Evolutionary conservation across 805 yeast species (phyloP), one percentile per base, ranked within the genome.

Genomic region (Saccharomycopsis babjevae): DNA sequence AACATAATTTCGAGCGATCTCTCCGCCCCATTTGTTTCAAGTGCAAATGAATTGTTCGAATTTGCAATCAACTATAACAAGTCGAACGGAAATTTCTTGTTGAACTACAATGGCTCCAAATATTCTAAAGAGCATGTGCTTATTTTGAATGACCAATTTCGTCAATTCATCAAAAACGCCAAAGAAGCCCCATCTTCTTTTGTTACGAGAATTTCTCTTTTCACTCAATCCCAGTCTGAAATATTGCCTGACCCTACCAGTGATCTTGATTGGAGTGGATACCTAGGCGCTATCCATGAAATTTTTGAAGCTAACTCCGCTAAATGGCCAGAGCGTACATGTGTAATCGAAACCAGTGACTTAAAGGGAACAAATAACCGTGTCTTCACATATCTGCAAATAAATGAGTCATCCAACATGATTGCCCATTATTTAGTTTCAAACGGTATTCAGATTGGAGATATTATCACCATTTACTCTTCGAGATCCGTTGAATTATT

Each of bases 391-490:
- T 94, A 94, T 72, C 78, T 77, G 68, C 97, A 93, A 71, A 93
- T 94, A 68, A 85, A 94, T 72, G 88, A 89, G 72, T 93, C 97
- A 1, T 90, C 97, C 15, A 94, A 96, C 69, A 80, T 91, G 34
- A 92, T 94, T 18, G 98, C 97, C 40, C 93, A 94, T 74, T 88
- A 89, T 69, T 79, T 94, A 68, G 85, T 89, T 61, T 75, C 80
- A 30, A 83, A 86, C 5, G 98, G 98, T 15, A 86, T 94, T 68
- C 77, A 82, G 65, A 79, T 88, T 69, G 99, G 98, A 61, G 98
- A 94, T 72, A 90, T 94, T 18, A 98, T 94, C 18, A 92, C 92
- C 96, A 92, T 96, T 67, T 94, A 94, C 71, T 97, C 99, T 30
- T 89, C 93, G 69, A 84, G 99, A 74, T 97, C 97, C 68, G 99